These are phyloP conservation scores for Vigna radiata DNA, from an alignment of 306 rosid genomes.

Conservation along the genomic window DNA sequence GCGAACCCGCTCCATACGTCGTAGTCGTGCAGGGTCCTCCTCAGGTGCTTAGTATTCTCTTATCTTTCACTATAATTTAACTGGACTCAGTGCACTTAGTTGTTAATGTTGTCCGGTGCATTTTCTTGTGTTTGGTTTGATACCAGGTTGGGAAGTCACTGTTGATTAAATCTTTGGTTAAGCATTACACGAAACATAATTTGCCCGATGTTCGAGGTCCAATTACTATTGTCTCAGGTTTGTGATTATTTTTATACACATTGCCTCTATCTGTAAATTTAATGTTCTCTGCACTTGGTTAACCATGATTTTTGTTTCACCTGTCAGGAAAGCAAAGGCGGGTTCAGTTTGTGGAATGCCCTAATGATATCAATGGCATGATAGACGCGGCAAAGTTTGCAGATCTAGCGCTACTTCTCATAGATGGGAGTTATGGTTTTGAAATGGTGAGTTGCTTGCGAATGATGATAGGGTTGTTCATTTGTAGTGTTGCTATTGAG, in stretches of 20 bases:
- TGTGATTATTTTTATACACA: background rate
- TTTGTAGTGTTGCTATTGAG: background rate
- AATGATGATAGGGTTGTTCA: background rate
- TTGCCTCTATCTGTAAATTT: background rate
- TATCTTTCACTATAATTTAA: background rate
- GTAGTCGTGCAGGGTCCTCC: slow-evolving; percentile 98
- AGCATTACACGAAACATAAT: slow-evolving; percentile 91
- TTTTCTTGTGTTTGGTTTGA: background rate
- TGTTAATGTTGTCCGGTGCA: background rate
- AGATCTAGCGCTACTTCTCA: slow-evolving; percentile 89
- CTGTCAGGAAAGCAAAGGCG: slow-evolving; percentile 90
- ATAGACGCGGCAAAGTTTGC: slow-evolving; percentile 95
- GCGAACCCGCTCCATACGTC: slow-evolving; percentile 84
- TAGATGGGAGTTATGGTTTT: slow-evolving; percentile 93
- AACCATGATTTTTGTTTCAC: slow-evolving; percentile 26
- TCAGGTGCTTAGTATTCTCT: slow-evolving; percentile 51
- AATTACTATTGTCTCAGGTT: slow-evolving; percentile 90
- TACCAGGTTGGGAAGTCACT: slow-evolving; percentile 93
- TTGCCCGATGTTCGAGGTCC: slow-evolving; percentile 89
- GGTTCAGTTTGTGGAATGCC: slow-evolving; percentile 92
- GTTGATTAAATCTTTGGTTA: slow-evolving; percentile 74
- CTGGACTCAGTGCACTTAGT: background rate
- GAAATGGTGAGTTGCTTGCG: slow-evolving; percentile 78
- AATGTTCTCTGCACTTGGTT: background rate
- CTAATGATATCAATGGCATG: slow-evolving; percentile 92